Evolutionary conservation across 176 grass and related monocot species (phyloP).

Genomic region (Triticum monococcum): DNA sequence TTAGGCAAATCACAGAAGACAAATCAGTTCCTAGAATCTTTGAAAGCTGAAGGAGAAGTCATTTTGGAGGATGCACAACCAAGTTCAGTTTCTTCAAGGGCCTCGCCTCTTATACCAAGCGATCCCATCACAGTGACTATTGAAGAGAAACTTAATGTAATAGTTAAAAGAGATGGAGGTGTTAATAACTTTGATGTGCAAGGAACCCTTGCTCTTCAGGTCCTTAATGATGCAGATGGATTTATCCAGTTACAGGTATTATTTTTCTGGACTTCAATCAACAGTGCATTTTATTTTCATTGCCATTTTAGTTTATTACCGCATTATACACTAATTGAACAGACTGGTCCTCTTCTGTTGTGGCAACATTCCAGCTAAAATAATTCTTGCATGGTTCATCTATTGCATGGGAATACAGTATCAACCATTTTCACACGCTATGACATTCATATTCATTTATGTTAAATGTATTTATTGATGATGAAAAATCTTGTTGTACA

Average conservation of each 20-base stretch:
- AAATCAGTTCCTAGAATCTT: slow-evolving; percentile 84
- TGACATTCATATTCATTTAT: neutral
- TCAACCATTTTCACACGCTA: neutral
- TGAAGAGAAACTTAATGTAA: slow-evolving; percentile 76
- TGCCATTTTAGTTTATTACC: neutral
- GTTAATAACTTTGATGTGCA: slow-evolving; percentile 81
- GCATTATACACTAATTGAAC: neutral
- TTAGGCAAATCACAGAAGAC: slow-evolving; percentile 75
- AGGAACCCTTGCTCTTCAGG: slow-evolving; percentile 79
- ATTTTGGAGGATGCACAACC: slow-evolving; percentile 82
- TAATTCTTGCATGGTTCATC: neutral
- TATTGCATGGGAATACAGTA: neutral
- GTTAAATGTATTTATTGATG: neutral
- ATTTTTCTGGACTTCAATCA: neutral
- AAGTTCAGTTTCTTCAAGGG: slow-evolving; percentile 40
- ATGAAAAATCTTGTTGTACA: neutral
- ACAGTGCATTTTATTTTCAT: neutral
- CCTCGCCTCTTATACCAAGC: slow-evolving; percentile 44
- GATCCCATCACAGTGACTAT: slow-evolving; percentile 81
- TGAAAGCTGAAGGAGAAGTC: slow-evolving; percentile 90
- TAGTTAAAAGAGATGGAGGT: slow-evolving; percentile 73
- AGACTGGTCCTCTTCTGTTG: neutral
- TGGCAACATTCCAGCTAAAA: neutral
- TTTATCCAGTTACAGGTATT: slow-evolving; percentile 84
- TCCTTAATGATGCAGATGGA: slow-evolving; percentile 78